Base-by-base conservation (phyloP, 106 monocot species). In the Acanthochlamys bracteata region DNA sequence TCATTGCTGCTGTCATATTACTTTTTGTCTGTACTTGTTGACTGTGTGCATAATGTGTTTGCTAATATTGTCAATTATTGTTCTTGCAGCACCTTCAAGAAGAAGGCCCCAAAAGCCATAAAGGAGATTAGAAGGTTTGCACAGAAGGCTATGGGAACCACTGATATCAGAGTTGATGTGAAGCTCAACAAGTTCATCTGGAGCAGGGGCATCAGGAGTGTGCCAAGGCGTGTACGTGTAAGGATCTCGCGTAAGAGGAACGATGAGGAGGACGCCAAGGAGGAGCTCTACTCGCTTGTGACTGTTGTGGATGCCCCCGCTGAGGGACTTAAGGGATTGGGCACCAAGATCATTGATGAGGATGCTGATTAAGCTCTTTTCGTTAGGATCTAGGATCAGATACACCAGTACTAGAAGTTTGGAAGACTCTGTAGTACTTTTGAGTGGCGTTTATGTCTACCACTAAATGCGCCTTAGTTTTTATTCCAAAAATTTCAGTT, bases 91-190 rank as follows among this genome's bases (percentile, higher is more conserved):
- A 74, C 74, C 1, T 74, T 74, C 53, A 74, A 74, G 74, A 74
- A 74, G 74, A 74, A 42, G 74, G 74, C 74, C 11, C 74, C 74
- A 4, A 74, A 74, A 7, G 66, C 74, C 33, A 74, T 74, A 39
- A 74, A 74, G 61, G 74, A 74, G 67, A 74, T 74, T 24, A 49
- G 67, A 49, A 74, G 61, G 74, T 74, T 74, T 53, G 67, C 74
- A 0, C 67, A 74, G 59, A 74, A 74, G 53, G 47, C 74, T 0
- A 74, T 74, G 74, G 67, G 67, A 9, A 74, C 74, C 2, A 61
- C 74, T 21, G 74, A 74, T 67, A 67, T 67, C n/a, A 57, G 74
- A 40, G 61, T 74, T 20, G 74, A 74, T 41, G 74, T 74, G 21
- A 46, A 67, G 67, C 67, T 74, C 19, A 74, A 74, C 53, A 67